These are phyloP conservation scores for Penicillium argentinense DNA, from an alignment of 495 filamentous ascomycete species.

Conservation along the genomic window DNA sequence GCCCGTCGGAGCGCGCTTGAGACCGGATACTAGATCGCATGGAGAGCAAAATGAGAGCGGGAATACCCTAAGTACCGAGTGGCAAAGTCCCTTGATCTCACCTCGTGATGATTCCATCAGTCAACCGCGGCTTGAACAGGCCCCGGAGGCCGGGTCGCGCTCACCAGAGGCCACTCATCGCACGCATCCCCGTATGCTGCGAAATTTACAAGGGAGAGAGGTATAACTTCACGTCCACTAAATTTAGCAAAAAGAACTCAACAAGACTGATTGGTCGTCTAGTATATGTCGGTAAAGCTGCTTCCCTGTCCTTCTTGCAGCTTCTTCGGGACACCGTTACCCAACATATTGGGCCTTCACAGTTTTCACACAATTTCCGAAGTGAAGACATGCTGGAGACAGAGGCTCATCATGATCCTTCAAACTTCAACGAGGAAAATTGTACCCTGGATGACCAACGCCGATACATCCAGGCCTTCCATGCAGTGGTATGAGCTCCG, in stretches of 20 bases:
- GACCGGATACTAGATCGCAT: neutral
- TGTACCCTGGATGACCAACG: conserved; percentile 20
- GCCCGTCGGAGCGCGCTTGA: conserved; percentile 8
- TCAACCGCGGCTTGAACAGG: conserved; percentile 1
- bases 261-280: neutral
- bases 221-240: conserved; percentile 12
- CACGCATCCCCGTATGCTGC: conserved; percentile 40
- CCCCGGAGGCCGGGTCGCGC: conserved; percentile 15
- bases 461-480: conserved; percentile 28
- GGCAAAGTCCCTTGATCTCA: conserved; percentile 4
- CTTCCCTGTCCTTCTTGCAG: conserved; percentile 43
- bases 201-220: conserved; percentile 37
- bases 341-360: conserved; percentile 43
- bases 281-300: conserved; percentile 44
- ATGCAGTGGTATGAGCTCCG: conserved; percentile 26
- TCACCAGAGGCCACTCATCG: conserved; percentile 36
- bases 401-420: conserved; percentile 32
- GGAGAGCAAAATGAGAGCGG: neutral
- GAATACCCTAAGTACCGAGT: neutral
- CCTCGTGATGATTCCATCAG: conserved; percentile 1
- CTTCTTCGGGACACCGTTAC: conserved; percentile 42
- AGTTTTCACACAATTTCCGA: conserved; percentile 42
- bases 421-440: conserved; percentile 24
- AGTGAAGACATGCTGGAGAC: conserved; percentile 45
- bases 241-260: neutral